These are phyloP conservation scores for Colletotrichum nymphaeae DNA, from an alignment of 2,329 filamentous ascomycete species.

Conservation along the genomic window DNA sequence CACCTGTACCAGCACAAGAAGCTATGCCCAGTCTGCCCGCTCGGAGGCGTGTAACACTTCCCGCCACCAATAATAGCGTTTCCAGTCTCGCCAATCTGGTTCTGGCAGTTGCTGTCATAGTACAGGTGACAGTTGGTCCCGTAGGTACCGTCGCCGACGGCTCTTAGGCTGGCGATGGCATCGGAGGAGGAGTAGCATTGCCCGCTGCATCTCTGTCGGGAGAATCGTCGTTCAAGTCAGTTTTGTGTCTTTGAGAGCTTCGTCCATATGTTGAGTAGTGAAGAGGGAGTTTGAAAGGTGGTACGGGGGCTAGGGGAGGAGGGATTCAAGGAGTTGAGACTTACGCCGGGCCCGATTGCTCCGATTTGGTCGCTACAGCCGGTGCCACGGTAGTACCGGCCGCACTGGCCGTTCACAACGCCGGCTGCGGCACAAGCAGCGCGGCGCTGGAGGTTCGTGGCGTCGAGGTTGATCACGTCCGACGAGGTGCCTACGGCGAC, in stretches of 20 bases:
- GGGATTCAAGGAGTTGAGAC: background rate
- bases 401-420: constrained; percentile 1
- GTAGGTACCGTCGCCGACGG: background rate
- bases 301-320: background rate
- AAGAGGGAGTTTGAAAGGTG: background rate
- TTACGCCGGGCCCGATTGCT: background rate
- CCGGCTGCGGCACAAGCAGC: background rate
- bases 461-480: background rate
- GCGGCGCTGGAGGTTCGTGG: constrained; percentile 4
- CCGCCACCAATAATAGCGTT: background rate
- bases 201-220: background rate
- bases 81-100: background rate
- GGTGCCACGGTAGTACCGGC: constrained; percentile 2
- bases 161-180: constrained; percentile 3
- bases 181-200: constrained; percentile 1
- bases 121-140: constrained; percentile 3
- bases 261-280: background rate
- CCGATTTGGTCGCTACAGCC: constrained; percentile 6
- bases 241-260: too few relatives aligned
- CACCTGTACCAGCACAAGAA: constrained; percentile 3
- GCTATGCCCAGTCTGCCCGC: background rate
- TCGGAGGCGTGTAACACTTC: constrained; percentile 2
- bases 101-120: background rate
- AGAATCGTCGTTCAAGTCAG: too few relatives aligned
- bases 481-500: background rate